Conservation (phyloP, 495 filamentous ascomycete genomes). For the Neurospora sp. region DNA sequence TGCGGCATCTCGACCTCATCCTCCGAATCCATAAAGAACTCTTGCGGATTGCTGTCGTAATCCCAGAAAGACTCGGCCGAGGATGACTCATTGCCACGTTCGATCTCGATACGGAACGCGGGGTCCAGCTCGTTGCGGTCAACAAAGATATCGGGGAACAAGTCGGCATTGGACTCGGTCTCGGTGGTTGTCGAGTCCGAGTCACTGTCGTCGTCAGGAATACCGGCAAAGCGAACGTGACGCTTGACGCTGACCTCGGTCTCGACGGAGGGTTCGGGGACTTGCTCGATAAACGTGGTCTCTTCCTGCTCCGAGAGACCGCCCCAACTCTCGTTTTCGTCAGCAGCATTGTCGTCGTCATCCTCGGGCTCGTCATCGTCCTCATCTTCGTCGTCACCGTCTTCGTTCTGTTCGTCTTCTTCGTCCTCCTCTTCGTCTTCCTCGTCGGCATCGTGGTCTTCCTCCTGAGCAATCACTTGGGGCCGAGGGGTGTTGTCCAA, state of each 20-base stretch:
- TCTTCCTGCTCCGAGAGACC: constrained; percentile 41
- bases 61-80: constrained; percentile 38
- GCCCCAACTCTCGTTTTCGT: constrained; percentile 46
- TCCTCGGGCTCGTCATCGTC: constrained; percentile 17
- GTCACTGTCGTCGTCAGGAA: constrained; percentile 36
- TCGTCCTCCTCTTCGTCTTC: constrained; percentile 28
- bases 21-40: constrained; percentile 18
- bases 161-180: constrained; percentile 35
- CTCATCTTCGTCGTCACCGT: constrained; percentile 28
- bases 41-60: constrained; percentile 22
- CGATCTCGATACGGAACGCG: constrained; percentile 57
- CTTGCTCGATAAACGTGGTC: constrained; percentile 32
- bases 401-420: constrained; percentile 29
- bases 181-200: constrained; percentile 39
- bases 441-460: constrained; percentile 23
- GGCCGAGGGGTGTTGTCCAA: constrained; percentile 32
- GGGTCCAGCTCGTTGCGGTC: constrained; percentile 62
- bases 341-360: constrained; percentile 28
- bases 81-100: constrained; percentile 43
- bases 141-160: constrained; percentile 63
- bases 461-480: constrained; percentile 10
- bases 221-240: constrained; percentile 41
- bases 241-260: constrained; percentile 36
- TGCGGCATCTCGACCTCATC: constrained; percentile 15
- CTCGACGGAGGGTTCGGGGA: constrained; percentile 32